A percentile compares a stretch with the other conserved stretches of the same genome.
These are phyloP conservation scores for Magnaporthiopsis incrustans DNA, from an alignment of 2,329 filamentous ascomycete species.

Conservation along the genomic window DNA sequence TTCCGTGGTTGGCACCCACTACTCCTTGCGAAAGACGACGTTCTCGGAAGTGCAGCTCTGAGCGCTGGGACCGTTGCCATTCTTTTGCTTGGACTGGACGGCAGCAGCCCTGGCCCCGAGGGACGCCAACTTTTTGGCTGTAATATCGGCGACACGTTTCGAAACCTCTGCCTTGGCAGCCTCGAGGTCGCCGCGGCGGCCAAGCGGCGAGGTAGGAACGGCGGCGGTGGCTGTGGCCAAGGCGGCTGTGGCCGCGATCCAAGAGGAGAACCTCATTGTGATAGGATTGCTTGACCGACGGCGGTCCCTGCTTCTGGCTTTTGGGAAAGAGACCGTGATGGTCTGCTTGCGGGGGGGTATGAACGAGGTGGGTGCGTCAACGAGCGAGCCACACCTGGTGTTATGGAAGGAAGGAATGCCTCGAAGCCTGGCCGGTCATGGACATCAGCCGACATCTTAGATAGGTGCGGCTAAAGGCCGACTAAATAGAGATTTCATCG, in stretches of 20 bases:
- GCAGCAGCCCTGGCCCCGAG: background rate
- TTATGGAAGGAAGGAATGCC: too few relatives aligned
- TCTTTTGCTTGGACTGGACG: background rate
- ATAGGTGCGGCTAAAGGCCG: too few relatives aligned
- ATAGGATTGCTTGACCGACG: background rate
- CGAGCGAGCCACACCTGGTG: too few relatives aligned
- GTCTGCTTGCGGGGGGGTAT: too few relatives aligned
- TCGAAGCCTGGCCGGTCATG: too few relatives aligned
- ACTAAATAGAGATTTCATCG: too few relatives aligned
- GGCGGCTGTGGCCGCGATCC: background rate
- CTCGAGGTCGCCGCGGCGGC: background rate
- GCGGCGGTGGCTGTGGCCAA: background rate
- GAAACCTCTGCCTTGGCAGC: background rate
- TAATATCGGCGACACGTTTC: background rate
- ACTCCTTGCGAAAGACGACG: conserved; percentile 21
- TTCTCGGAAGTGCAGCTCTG: conserved; percentile 18
- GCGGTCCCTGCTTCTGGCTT: too few relatives aligned
- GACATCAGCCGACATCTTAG: too few relatives aligned
- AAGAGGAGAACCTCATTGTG: conserved; percentile 1
- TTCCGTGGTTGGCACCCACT: conserved; percentile 16
- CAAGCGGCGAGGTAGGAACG: background rate
- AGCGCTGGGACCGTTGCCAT: background rate
- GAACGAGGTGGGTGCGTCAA: too few relatives aligned
- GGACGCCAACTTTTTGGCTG: background rate
- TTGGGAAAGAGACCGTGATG: too few relatives aligned